These are phyloP conservation scores for Sarcomyxa edulis DNA, from an alignment of 768 basidiomycete species.

Conservation along the genomic window DNA sequence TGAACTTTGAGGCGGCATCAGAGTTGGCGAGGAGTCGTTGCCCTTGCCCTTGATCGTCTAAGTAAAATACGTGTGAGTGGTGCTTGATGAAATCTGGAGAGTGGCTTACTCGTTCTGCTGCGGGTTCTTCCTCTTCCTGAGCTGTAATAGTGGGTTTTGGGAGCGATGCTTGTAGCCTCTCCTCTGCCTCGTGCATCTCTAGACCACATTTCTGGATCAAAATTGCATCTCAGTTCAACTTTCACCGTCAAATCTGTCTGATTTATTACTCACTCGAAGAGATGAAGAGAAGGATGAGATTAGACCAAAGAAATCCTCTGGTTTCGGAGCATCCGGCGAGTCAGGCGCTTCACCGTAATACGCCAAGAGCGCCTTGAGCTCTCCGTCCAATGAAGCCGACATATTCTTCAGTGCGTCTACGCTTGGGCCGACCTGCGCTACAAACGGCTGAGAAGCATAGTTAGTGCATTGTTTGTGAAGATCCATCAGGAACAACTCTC, in stretches of 20 bases:
- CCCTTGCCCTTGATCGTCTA: constrained; percentile 39
- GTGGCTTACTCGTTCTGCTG: constrained; percentile 17
- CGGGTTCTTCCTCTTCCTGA: constrained; percentile 15
- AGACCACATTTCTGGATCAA: constrained; percentile 61
- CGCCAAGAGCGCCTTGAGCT: constrained; percentile 51
- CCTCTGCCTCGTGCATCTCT: constrained; percentile 53
- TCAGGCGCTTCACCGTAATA: constrained; percentile 81
- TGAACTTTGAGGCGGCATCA: constrained; percentile 26
- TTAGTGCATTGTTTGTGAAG: background rate
- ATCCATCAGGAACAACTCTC: constrained; percentile 4
- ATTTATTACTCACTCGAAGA: constrained; percentile 46
- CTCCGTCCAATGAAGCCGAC: constrained; percentile 48
- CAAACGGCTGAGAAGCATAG: constrained; percentile 38
- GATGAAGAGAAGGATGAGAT: constrained; percentile 72
- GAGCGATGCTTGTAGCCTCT: constrained; percentile 22
- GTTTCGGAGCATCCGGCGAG: constrained; percentile 57
- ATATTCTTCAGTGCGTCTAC: constrained; percentile 66
- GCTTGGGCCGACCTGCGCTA: constrained; percentile 38
- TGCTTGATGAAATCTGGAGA: too few relatives aligned
- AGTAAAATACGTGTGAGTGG: constrained; percentile 2
- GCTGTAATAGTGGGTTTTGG: constrained; percentile 18
- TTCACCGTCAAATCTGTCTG: background rate
- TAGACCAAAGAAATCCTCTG: constrained; percentile 79
- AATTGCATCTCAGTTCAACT: constrained; percentile 3
- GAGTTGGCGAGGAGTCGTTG: constrained; percentile 18